Evolutionary conservation across 176 grass and related monocot species (phyloP).

Genomic region (Ananas comosus): DNA sequence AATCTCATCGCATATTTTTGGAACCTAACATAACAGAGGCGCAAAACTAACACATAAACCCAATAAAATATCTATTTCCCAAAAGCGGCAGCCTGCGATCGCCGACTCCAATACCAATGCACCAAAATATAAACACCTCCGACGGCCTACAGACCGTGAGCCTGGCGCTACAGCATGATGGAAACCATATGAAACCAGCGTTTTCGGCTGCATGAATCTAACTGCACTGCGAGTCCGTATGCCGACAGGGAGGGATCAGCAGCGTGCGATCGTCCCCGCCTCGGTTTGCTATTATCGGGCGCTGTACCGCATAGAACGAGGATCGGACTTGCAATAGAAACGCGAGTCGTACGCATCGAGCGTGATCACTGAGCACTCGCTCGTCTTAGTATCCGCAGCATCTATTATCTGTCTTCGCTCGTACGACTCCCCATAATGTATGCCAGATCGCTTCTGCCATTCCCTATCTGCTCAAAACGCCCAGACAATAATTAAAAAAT

Average conservation of each 20-base stretch:
- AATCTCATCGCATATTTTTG: conserved; percentile 29
- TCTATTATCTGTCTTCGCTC: conserved; percentile 51
- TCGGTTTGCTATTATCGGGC: conserved; percentile 44
- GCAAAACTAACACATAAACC: conserved; percentile 32
- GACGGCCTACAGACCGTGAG: conserved; percentile 31
- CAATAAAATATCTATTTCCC: conserved; percentile 41
- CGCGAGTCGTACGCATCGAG: conserved; percentile 32
- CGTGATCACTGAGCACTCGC: conserved; percentile 51
- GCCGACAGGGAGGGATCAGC: conserved; percentile 63
- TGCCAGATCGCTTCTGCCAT: conserved; percentile 29
- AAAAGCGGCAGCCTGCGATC: conserved; percentile 56
- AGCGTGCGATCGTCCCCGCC: conserved; percentile 50
- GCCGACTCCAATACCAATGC: conserved; percentile 41
- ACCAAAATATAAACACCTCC: conserved; percentile 65
- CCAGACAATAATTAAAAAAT: too few species aligned
- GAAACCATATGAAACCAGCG: conserved; percentile 45
- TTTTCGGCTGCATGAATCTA: conserved; percentile 53
- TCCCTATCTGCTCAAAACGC: conserved; percentile 19
- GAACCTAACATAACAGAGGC: conserved; percentile 46
- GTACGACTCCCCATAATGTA: conserved; percentile 54
- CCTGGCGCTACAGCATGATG: conserved; percentile 46
- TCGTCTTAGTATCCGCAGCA: conserved; percentile 55
- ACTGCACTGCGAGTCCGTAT: conserved; percentile 27
- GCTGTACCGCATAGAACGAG: conserved; percentile 57
- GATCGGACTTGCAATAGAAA: conserved; percentile 41